Conservation (phyloP, 768 basidiomycete species). For the Tulasnella sp. region DNA sequence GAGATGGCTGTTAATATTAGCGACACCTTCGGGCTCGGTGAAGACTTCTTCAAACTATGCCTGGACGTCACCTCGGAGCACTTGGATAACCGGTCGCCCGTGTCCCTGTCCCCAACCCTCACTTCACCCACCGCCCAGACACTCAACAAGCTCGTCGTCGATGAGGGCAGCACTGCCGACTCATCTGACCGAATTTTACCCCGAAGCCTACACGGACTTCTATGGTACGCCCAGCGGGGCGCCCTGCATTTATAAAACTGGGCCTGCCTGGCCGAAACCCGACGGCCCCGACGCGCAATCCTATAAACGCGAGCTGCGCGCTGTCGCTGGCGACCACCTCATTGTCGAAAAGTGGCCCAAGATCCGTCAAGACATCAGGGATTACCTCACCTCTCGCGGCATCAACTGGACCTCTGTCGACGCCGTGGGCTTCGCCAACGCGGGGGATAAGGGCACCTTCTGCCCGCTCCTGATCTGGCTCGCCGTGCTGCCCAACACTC, state of each 20-base stretch:
- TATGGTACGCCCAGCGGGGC: not conserved
- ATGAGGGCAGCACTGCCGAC: too few species aligned
- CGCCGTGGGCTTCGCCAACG: conserved; percentile 21
- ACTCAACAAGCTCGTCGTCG: too few species aligned
- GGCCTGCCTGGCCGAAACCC: not conserved
- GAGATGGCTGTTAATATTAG: too few species aligned
- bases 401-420: conserved; percentile 22
- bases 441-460: conserved; percentile 18
- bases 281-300: not conserved
- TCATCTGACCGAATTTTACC: conserved; percentile 1
- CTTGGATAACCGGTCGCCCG: too few species aligned
- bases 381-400: not conserved
- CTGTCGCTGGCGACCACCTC: conserved; percentile 1
- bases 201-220: not conserved
- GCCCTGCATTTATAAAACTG: conserved; percentile 10
- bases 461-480: conserved; percentile 22
- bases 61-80: too few species aligned
- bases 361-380: not conserved
- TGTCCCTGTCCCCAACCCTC: too few species aligned
- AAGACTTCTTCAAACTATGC: too few species aligned
- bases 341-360: conserved; percentile 1
- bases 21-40: too few species aligned
- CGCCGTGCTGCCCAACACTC: conserved; percentile 23
- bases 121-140: too few species aligned
- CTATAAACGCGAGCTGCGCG: not conserved